These are phyloP conservation scores for Schizopora paradoxa DNA, from an alignment of 1,284 basidiomycete species.

Conservation along the genomic window DNA sequence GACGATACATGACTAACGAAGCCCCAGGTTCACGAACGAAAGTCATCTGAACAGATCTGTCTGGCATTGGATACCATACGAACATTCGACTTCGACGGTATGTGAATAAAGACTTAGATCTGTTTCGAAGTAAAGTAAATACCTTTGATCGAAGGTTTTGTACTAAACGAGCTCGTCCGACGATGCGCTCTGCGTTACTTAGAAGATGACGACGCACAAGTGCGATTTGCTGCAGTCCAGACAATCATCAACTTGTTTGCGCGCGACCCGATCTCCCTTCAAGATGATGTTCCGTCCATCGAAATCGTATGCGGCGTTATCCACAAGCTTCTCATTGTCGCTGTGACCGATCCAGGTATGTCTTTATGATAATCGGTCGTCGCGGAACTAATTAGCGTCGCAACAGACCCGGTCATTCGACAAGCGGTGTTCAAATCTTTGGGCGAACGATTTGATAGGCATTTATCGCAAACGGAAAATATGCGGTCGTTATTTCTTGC, in stretches of 20 bases:
- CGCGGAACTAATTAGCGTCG: constrained; percentile 29
- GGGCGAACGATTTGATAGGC: constrained; percentile 94
- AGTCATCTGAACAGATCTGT: constrained; percentile 73
- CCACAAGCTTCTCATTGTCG: constrained; percentile 94
- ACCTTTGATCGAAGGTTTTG: constrained; percentile 57
- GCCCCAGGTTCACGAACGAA: constrained; percentile 41
- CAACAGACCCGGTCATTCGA: constrained; percentile 83
- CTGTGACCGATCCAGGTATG: constrained; percentile 92
- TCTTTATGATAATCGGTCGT: neutral
- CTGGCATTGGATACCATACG: constrained; percentile 88
- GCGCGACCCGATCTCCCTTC: constrained; percentile 94
- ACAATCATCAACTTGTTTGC: constrained; percentile 92
- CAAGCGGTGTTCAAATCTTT: constrained; percentile 84
- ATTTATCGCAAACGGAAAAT: constrained; percentile 96
- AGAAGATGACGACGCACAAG: constrained; percentile 88
- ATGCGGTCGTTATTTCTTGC: constrained; percentile 97
- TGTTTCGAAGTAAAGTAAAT: neutral
- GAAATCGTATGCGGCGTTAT: constrained; percentile 98
- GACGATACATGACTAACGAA: constrained; percentile 12
- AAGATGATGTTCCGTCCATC: constrained; percentile 94
- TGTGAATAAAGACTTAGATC: constrained; percentile 19
- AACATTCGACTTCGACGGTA: constrained; percentile 92
- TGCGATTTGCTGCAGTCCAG: constrained; percentile 86
- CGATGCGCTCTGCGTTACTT: constrained; percentile 90
- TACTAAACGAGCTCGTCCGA: constrained; percentile 95